Conservation (phyloP, 495 filamentous ascomycete genomes). For the Xylaria sp. region DNA sequence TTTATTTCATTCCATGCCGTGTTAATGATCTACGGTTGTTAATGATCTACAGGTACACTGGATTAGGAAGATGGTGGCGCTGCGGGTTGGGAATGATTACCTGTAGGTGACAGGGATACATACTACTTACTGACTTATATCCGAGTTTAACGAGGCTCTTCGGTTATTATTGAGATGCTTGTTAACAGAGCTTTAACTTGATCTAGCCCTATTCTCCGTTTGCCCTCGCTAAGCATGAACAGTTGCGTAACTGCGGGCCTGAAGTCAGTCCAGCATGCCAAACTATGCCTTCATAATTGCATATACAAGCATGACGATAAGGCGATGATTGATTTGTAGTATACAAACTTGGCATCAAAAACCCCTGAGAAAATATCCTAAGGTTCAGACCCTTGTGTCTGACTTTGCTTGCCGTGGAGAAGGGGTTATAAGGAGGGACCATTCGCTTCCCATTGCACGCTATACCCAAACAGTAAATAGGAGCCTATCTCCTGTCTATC, state of each 20-base stretch:
- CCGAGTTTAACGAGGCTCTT: constrained; percentile 10
- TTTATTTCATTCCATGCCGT: background rate
- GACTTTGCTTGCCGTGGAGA: constrained; percentile 3
- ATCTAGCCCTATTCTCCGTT: background rate
- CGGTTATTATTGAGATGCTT: background rate
- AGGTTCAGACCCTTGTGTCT: constrained; percentile 1
- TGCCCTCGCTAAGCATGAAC: background rate
- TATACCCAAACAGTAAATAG: background rate
- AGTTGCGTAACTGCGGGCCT: background rate
- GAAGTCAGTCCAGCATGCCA: background rate
- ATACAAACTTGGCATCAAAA: background rate
- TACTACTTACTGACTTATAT: background rate
- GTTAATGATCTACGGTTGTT: background rate
- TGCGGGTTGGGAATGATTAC: background rate
- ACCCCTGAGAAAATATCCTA: background rate
- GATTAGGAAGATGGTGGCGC: constrained; percentile 1
- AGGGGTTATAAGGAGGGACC: background rate
- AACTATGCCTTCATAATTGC: background rate
- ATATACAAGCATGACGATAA: background rate
- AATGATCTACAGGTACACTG: background rate
- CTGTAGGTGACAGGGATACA: background rate
- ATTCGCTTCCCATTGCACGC: background rate
- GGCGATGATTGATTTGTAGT: background rate
- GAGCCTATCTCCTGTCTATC: background rate
- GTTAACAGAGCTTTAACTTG: background rate